These are phyloP conservation scores for Leishmania martiniquensis DNA, from an alignment of 208 protist species.

Conservation along the genomic window DNA sequence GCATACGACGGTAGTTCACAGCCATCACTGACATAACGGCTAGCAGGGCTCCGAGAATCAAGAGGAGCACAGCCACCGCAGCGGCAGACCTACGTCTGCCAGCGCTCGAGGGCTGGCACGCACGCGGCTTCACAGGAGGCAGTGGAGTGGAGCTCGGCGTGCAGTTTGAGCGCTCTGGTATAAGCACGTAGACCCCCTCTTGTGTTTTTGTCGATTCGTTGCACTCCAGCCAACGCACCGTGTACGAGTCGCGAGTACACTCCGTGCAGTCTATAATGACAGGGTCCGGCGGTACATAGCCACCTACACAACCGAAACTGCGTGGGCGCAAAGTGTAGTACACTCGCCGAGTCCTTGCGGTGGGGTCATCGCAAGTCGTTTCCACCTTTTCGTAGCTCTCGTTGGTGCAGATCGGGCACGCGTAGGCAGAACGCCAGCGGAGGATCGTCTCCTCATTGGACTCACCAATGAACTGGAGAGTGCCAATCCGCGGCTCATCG, in stretches of 20 bases:
- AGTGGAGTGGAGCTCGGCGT: neutral
- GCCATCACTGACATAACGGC: neutral
- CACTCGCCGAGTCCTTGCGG: neutral
- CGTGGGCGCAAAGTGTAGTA: neutral
- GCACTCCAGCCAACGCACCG: conserved; percentile 14
- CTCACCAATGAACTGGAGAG: neutral
- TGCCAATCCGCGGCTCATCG: neutral
- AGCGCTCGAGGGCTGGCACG: neutral
- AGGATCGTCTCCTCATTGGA: neutral
- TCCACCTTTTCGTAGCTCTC: neutral
- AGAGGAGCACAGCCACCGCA: neutral
- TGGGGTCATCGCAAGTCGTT: neutral
- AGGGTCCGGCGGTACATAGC: conserved; percentile 5
- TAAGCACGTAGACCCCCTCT: conserved; percentile 5
- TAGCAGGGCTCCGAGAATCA: neutral
- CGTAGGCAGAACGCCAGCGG: conserved; percentile 8
- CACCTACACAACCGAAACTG: neutral
- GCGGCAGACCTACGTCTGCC: neutral
- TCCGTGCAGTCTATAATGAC: neutral
- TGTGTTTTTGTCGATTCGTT: neutral
- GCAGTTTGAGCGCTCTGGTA: conserved; percentile 4
- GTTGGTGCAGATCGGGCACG: conserved; percentile 13
- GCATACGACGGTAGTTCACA: neutral
- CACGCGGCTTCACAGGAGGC: neutral
- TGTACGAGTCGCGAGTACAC: conserved; percentile 8